Evolutionary conservation across 805 yeast species (phyloP).

Genomic region (Ogataea philodendri): DNA sequence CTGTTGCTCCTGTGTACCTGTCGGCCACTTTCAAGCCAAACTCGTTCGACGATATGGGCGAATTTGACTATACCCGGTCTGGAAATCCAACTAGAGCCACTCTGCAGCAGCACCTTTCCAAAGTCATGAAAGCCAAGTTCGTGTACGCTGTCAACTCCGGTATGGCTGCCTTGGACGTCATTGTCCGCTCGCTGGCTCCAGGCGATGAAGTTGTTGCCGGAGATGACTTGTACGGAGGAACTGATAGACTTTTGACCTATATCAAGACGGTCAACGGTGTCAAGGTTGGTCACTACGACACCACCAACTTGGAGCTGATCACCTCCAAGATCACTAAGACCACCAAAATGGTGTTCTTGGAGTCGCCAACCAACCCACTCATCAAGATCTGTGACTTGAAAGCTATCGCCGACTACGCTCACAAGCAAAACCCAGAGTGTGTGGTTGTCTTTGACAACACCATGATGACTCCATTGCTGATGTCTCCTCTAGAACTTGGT

Average conservation of each 20-base stretch:
- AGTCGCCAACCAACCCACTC: constrained; percentile 91
- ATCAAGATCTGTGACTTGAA: constrained; percentile 83
- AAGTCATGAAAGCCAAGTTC: constrained; percentile 73
- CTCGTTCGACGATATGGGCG: constrained; percentile 70
- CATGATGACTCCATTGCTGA: constrained; percentile 90
- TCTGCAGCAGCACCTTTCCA: constrained; percentile 73
- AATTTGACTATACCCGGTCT: constrained; percentile 83
- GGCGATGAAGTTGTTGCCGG: constrained; percentile 95
- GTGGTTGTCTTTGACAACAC: constrained; percentile 89
- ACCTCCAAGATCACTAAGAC: constrained; percentile 50
- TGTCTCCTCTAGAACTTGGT: constrained; percentile 82
- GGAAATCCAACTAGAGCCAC: constrained; percentile 92
- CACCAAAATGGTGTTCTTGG: constrained; percentile 80
- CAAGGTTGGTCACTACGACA: constrained; percentile 73
- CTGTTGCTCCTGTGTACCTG: constrained; percentile 86
- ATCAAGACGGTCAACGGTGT: constrained; percentile 62
- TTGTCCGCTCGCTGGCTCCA: constrained; percentile 68
- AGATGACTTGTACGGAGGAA: constrained; percentile 92
- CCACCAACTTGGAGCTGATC: constrained; percentile 67
- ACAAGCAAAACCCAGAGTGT: constrained; percentile 61
- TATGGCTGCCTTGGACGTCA: constrained; percentile 89
- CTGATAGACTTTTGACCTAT: constrained; percentile 79
- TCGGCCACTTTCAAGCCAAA: constrained; percentile 92
- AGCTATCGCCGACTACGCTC: constrained; percentile 63
- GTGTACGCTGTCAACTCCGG: constrained; percentile 86